These are phyloP conservation scores for Hymenoscyphus infarciens DNA, from an alignment of 2,329 filamentous ascomycete species.

Conservation along the genomic window DNA sequence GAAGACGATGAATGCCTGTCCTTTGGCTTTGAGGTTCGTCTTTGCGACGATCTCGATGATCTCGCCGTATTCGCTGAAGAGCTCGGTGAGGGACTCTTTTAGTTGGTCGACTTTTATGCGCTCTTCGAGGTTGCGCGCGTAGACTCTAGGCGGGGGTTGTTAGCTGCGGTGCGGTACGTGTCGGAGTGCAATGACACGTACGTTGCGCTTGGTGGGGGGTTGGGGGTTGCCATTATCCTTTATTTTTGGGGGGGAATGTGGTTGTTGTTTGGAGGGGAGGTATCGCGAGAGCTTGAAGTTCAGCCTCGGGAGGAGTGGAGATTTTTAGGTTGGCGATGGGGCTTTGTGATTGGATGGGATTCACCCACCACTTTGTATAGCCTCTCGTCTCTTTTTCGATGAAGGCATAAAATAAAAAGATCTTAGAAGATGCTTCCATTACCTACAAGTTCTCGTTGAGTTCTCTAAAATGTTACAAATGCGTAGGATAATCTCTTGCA, in stretches of 20 bases:
- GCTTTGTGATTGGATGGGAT: neutral
- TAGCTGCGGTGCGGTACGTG: constrained; percentile 42
- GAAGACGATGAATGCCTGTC: constrained; percentile 93
- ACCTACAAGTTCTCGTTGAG: too few species aligned
- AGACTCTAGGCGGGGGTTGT: constrained; percentile 47
- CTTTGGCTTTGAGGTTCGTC: constrained; percentile 86
- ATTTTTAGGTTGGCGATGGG: neutral
- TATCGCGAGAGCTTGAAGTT: neutral
- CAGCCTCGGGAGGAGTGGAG: neutral
- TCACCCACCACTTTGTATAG: neutral
- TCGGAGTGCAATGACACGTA: constrained; percentile 73
- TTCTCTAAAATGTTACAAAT: too few species aligned
- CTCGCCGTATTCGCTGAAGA: constrained; percentile 87
- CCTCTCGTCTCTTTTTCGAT: neutral
- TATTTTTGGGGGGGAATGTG: neutral
- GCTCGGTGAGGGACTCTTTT: constrained; percentile 65
- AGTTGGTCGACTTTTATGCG: constrained; percentile 78
- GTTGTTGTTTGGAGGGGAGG: neutral
- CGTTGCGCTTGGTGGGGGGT: constrained; percentile 53
- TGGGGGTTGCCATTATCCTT: neutral
- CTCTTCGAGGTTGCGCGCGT: constrained; percentile 86
- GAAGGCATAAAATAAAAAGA: too few species aligned
- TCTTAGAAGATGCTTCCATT: too few species aligned
- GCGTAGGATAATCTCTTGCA: too few species aligned
- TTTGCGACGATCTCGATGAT: constrained; percentile 85